Evolutionary conservation across 1,284 basidiomycete genomes (phyloP), one percentile per base, ranked within the genome.

Genomic region (Flammula alnicola): DNA sequence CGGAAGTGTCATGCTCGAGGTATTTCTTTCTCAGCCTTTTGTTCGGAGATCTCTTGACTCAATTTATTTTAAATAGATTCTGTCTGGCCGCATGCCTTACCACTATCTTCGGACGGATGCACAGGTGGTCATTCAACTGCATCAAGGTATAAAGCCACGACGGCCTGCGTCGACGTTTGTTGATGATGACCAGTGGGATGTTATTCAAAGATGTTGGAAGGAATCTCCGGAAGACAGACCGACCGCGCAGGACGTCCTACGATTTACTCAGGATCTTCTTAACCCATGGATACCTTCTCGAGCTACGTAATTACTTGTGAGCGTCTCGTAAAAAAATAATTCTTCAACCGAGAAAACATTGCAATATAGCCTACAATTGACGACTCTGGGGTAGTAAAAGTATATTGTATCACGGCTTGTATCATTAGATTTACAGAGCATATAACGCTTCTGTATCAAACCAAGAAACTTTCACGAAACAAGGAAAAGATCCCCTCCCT

Each of bases 1-100:
- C 47, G 73, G 72, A 5, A 71, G 71, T 53, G 68, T 74, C 12
- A 73, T 68, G 57, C 65, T 74, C 25, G 70, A 75, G 65, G 73
- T 73, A 48, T 31, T 56, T 49, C n/a, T n/a, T n/a, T 47, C 38
- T 25, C 14, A 10, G 26, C 27, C 9, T 19, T n/a, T 35, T 32
- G 27, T 4, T 8, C 26, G 45, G 14, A 25, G 9, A 23, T 14
- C 1, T 17, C 17, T 38, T 44, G 41, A 20, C 50, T 19, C 2
- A 30, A 38, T 22, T 19, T 0, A 19, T 25, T n/a, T 19, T 2
- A 5, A 40, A 1, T 41, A 73, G 72, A 64, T 74, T 23, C 59
- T 74, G 6, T 73, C 71, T 3, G 71, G 72, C 2, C 61, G 68
- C 11, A 68, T 73, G 43, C 72, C 72, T 0, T 75, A 72, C 50